phyloP scores from a whole-genome alignment of 305 asterid species.

The Fraxinus floribunda region DNA sequence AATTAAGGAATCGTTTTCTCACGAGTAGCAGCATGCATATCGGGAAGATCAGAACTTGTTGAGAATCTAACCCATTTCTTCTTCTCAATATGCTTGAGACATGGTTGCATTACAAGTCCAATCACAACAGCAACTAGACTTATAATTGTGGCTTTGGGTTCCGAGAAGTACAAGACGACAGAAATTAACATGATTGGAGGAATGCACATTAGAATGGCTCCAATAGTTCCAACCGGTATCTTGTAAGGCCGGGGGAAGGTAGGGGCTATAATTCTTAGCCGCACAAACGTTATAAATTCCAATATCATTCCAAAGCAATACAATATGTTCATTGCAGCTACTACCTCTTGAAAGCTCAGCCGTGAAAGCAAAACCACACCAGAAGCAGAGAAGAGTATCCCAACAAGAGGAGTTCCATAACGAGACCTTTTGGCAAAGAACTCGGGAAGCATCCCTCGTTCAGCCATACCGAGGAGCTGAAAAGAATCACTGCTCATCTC shows the following conservation, averaged over 20 bases:
- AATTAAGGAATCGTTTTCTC: constrained; percentile 19
- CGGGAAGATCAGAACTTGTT: constrained; percentile 42
- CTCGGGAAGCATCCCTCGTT: constrained; percentile 85
- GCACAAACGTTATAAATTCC: constrained; percentile 40
- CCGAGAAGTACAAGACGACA: constrained; percentile 41
- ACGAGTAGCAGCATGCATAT: constrained; percentile 21
- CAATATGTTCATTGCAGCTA: constrained; percentile 44
- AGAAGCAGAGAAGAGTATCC: constrained; percentile 74
- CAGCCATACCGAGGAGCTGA: constrained; percentile 94
- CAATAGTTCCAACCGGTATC: constrained; percentile 40
- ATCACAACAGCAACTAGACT: constrained; percentile 38
- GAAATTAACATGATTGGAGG: constrained; percentile 41
- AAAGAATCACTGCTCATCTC: constrained; percentile 90
- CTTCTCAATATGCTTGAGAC: constrained; percentile 36
- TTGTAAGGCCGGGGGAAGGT: constrained; percentile 39
- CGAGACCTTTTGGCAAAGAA: constrained; percentile 70
- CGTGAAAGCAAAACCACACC: constrained; percentile 73
- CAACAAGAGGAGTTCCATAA: constrained; percentile 68
- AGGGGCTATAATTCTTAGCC: constrained; percentile 35
- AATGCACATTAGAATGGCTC: constrained; percentile 37
- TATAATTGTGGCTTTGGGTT: constrained; percentile 27
- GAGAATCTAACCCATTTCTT: constrained; percentile 48
- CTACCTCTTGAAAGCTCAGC: constrained; percentile 79
- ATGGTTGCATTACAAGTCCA: constrained; percentile 39
- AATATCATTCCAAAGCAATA: constrained; percentile 51